A percentile compares a stretch with the other conserved stretches of the same genome.
Evolutionary conservation across 441 rosid species (phyloP).

Genomic region (Populus tomentosa): DNA sequence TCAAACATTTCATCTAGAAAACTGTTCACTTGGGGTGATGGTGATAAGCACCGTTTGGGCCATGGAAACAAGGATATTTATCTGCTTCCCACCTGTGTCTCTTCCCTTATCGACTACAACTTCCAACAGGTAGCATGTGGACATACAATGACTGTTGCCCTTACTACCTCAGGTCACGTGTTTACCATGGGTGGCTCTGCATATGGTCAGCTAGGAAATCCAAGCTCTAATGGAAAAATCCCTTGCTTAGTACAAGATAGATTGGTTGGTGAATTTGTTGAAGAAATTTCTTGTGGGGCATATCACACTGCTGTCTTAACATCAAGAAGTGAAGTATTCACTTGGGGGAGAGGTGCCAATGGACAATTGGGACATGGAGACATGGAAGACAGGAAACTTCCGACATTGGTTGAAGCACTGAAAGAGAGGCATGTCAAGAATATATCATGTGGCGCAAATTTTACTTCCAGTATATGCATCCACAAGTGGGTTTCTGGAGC

Average conservation of each 20-base stretch:
- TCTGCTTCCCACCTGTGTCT: slow-evolving; percentile 74
- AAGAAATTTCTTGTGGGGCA: slow-evolving; percentile 85
- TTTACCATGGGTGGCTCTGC: slow-evolving; percentile 79
- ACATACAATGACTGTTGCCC: slow-evolving; percentile 71
- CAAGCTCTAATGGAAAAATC: slow-evolving; percentile 58
- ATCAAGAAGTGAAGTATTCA: slow-evolving; percentile 84
- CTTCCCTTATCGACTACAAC: slow-evolving; percentile 81
- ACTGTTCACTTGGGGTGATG: slow-evolving; percentile 97
- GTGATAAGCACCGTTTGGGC: slow-evolving; percentile 80
- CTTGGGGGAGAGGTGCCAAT: slow-evolving; percentile 91
- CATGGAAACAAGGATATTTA: slow-evolving; percentile 83
- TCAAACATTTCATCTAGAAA: slow-evolving; percentile 54
- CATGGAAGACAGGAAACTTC: slow-evolving; percentile 57
- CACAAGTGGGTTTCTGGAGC: slow-evolving; percentile 94
- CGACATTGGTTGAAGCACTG: slow-evolving; percentile 73
- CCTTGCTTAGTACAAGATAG: slow-evolving; percentile 79
- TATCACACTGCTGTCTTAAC: slow-evolving; percentile 78
- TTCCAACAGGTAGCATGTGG: slow-evolving; percentile 88
- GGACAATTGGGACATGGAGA: slow-evolving; percentile 95
- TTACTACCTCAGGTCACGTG: slow-evolving; percentile 87
- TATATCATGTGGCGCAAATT: slow-evolving; percentile 87
- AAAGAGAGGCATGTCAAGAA: slow-evolving; percentile 76
- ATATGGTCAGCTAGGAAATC: slow-evolving; percentile 73
- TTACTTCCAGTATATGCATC: slow-evolving; percentile 81
- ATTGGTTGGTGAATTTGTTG: slow-evolving; percentile 85